Evolutionary conservation across 2,329 filamentous ascomycete species (phyloP).

Genomic region (Botryotinia calthae): DNA sequence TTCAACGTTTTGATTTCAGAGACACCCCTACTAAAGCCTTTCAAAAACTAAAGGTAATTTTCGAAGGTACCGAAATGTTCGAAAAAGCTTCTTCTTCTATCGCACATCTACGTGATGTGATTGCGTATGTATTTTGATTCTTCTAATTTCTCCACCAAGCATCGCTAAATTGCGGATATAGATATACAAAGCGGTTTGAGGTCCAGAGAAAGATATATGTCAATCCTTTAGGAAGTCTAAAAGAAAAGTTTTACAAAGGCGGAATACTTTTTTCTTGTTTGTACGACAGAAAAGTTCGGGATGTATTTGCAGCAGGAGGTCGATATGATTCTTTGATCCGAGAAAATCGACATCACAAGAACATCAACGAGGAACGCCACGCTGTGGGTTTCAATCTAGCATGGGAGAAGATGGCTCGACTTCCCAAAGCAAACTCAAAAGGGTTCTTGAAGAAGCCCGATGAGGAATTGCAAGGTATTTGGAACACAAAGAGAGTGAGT

Average conservation of each 20-base stretch:
- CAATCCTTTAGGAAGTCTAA: constrained; percentile 80
- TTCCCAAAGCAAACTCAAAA: constrained; percentile 50
- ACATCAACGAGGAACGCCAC: constrained; percentile 64
- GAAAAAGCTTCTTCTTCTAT: constrained; percentile 75
- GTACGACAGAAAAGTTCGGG: constrained; percentile 77
- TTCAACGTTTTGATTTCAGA: constrained; percentile 88
- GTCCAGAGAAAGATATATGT: constrained; percentile 78
- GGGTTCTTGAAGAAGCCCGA: constrained; percentile 68
- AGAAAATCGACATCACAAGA: constrained; percentile 72
- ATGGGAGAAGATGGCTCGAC: constrained; percentile 69
- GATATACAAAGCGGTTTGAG: constrained; percentile 70
- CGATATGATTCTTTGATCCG: constrained; percentile 88
- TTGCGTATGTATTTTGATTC: constrained; percentile 44
- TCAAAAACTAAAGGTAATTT: constrained; percentile 56
- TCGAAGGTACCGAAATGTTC: constrained; percentile 63
- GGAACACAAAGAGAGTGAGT: constrained; percentile 62
- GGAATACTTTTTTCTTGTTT: constrained; percentile 89
- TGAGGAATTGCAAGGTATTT: constrained; percentile 58
- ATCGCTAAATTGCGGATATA: not conserved
- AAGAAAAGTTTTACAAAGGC: constrained; percentile 84
- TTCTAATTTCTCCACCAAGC: not conserved
- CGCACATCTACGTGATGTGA: constrained; percentile 75
- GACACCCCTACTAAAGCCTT: constrained; percentile 57
- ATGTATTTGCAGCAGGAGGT: constrained; percentile 90
- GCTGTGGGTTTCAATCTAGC: constrained; percentile 91